Conservation (phyloP, 805 yeast species). For the Jamesozyma piceae region DNA sequence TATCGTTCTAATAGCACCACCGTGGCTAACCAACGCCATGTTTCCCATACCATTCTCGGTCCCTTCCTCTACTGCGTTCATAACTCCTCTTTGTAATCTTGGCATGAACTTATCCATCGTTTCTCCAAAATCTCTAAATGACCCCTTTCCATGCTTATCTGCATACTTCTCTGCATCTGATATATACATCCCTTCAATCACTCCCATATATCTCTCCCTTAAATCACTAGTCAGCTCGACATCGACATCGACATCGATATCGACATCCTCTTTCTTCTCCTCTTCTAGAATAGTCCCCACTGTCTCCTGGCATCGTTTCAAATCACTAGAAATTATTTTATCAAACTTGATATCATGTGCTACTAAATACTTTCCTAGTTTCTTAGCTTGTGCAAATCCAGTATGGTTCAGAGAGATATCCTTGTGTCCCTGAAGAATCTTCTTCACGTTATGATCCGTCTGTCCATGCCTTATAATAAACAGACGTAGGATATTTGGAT, state of each 20-base stretch:
- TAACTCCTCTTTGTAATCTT: constrained; percentile 43
- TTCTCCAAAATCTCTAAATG: constrained; percentile 63
- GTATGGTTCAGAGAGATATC: constrained; percentile 54
- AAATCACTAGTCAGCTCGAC: constrained; percentile 32
- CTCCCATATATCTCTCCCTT: constrained; percentile 74
- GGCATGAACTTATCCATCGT: constrained; percentile 35
- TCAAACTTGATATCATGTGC: constrained; percentile 31
- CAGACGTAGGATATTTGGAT: constrained; percentile 36
- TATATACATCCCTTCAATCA: constrained; percentile 64
- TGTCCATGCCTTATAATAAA: constrained; percentile 78
- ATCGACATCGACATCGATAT: background rate
- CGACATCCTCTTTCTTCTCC: background rate
- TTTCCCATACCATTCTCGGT: constrained; percentile 33
- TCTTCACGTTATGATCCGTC: constrained; percentile 60
- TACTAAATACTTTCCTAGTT: constrained; percentile 36
- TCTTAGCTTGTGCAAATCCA: constrained; percentile 53
- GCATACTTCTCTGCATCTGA: constrained; percentile 49
- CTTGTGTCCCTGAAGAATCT: constrained; percentile 70
- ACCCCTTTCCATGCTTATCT: constrained; percentile 42
- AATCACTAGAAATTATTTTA: constrained; percentile 33
- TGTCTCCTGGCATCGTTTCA: constrained; percentile 54
- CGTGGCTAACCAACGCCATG: constrained; percentile 62
- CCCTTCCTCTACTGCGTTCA: constrained; percentile 32
- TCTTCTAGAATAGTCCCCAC: constrained; percentile 34
- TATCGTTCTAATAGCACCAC: constrained; percentile 66